Evolutionary conservation across 306 rosid genomes (phyloP).

Genomic region (Trifolium repens): DNA sequence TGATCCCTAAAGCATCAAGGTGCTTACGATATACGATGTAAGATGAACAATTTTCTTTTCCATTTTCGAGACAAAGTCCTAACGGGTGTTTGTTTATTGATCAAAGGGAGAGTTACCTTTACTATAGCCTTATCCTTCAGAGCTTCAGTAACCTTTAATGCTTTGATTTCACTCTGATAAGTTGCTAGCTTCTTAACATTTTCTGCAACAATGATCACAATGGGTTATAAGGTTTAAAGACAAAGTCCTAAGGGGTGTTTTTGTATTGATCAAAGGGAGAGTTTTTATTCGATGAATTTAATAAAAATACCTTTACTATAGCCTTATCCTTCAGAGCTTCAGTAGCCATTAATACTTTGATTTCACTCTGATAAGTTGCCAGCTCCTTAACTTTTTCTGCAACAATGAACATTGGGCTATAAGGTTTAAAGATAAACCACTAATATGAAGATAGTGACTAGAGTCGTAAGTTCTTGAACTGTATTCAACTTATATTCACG

Average conservation of each 20-base stretch:
- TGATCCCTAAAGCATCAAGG: not conserved
- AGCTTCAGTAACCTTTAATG: slow-evolving; percentile 66
- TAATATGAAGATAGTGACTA: slow-evolving; percentile 19
- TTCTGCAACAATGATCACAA: slow-evolving; percentile 52
- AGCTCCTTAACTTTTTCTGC: slow-evolving; percentile 70
- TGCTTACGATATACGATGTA: too few species aligned
- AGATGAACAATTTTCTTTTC: too few species aligned
- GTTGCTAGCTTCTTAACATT: slow-evolving; percentile 57
- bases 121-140: slow-evolving; percentile 80
- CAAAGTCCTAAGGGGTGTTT: too few species aligned
- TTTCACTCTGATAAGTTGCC: slow-evolving; percentile 57
- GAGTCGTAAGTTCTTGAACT: not conserved
- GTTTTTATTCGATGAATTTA: too few species aligned
- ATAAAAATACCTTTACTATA: too few species aligned
- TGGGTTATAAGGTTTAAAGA: too few species aligned
- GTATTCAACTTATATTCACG: slow-evolving; percentile 1
- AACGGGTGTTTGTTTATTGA: not conserved
- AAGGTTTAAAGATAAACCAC: not conserved
- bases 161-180: slow-evolving; percentile 73
- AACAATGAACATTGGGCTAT: slow-evolving; percentile 8
- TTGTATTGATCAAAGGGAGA: too few species aligned
- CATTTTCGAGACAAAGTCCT: not conserved
- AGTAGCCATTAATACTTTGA: too few species aligned
- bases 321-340: too few species aligned
- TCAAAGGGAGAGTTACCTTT: slow-evolving; percentile 55